A percentile compares a stretch with the other conserved stretches of the same genome.
phyloP scores from a whole-genome alignment of 148 eudicot species.

The Amaranthus cruentus region DNA sequence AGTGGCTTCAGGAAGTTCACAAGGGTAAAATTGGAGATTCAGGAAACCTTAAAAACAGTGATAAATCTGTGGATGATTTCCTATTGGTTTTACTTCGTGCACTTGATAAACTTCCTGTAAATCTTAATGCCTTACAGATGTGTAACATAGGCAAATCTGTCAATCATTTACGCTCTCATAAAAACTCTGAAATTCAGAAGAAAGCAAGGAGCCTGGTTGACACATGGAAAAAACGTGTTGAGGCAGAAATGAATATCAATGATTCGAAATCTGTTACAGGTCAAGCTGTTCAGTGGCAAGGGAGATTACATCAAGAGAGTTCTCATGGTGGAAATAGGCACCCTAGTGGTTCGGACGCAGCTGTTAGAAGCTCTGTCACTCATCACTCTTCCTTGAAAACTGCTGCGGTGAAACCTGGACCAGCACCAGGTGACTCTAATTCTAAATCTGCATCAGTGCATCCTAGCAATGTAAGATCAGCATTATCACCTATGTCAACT shows the following conservation, averaged over 20 bases:
- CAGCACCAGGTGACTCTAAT: constrained; percentile 41
- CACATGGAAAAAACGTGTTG: constrained; percentile 94
- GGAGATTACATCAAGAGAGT: constrained; percentile 52
- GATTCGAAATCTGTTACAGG: constrained; percentile 58
- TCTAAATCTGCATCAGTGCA: constrained; percentile 38
- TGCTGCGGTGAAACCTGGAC: constrained; percentile 36
- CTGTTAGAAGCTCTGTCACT: constrained; percentile 31
- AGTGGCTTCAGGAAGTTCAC: constrained; percentile 83
- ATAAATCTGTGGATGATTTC: constrained; percentile 75
- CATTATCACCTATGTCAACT: constrained; percentile 30
- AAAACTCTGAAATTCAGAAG: constrained; percentile 79
- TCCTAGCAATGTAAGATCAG: constrained; percentile 35
- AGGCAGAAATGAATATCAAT: constrained; percentile 73
- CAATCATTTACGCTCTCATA: constrained; percentile 65
- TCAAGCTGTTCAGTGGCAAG: constrained; percentile 50
- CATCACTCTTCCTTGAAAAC: constrained; percentile 46
- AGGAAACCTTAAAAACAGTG: constrained; percentile 50
- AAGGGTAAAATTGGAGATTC: constrained; percentile 66
- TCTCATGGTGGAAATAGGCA: constrained; percentile 40
- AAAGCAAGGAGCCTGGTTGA: constrained; percentile 83
- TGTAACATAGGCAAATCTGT: constrained; percentile 91
- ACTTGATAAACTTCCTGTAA: constrained; percentile 80
- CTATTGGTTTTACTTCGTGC: constrained; percentile 83
- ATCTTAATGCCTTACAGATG: constrained; percentile 66
- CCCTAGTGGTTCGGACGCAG: constrained; percentile 44